Percentiles rank a stretch among this genome's conserved stretches.
Conservation (phyloP, 1,284 basidiomycete species). For the Sanguinoderma infundibulare region DNA sequence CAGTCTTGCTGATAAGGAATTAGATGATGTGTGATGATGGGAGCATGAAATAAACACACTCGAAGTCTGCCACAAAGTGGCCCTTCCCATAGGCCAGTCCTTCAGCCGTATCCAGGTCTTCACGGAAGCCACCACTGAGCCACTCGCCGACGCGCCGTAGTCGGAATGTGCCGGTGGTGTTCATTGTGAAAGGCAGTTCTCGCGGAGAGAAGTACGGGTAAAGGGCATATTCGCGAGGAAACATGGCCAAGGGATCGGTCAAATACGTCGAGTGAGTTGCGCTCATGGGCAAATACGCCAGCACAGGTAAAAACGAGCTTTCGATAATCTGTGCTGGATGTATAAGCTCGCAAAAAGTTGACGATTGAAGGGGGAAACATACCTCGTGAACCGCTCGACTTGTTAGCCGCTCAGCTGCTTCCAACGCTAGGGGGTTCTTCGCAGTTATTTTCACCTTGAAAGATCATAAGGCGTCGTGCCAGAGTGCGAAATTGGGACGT, state of each 20-base stretch:
- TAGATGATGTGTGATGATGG: not conserved
- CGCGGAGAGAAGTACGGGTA: slow-evolving; percentile 65
- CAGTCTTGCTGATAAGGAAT: slow-evolving; percentile 12
- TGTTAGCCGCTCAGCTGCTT: slow-evolving; percentile 55
- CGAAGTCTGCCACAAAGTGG: slow-evolving; percentile 36
- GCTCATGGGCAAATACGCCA: slow-evolving; percentile 44
- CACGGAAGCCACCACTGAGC: slow-evolving; percentile 43
- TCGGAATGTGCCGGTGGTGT: slow-evolving; percentile 53
- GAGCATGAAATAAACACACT: slow-evolving; percentile 36
- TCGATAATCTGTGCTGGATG: slow-evolving; percentile 27
- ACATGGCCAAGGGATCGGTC: slow-evolving; percentile 24
- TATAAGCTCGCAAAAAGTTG: not conserved
- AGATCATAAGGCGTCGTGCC: not conserved
- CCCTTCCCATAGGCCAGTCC: slow-evolving; percentile 41
- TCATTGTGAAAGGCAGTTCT: slow-evolving; percentile 51
- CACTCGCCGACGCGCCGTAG: slow-evolving; percentile 64
- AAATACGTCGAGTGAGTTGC: slow-evolving; percentile 21
- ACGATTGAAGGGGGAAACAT: slow-evolving; percentile 19
- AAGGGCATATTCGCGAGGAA: slow-evolving; percentile 51
- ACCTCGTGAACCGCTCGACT: slow-evolving; percentile 59
- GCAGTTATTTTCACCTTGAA: slow-evolving; percentile 61
- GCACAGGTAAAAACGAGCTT: slow-evolving; percentile 29
- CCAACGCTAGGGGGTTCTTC: slow-evolving; percentile 44
- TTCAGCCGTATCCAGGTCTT: slow-evolving; percentile 42
- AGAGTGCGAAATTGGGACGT: not conserved